Evolutionary conservation across 2,329 filamentous ascomycete species (phyloP).

Genomic region (Scytalidium sp.): DNA sequence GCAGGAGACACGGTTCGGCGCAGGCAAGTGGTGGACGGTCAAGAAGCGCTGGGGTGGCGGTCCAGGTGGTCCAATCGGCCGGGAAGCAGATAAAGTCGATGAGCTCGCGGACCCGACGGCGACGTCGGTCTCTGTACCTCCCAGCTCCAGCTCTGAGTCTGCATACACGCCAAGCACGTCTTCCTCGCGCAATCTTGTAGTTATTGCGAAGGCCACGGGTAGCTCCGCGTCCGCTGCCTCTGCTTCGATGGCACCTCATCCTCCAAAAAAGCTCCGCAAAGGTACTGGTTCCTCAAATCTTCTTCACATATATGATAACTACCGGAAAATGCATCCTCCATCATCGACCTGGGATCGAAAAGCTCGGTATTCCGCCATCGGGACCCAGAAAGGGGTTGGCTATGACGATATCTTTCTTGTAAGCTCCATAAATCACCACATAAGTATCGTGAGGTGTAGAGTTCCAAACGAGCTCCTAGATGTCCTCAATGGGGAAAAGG

Average conservation of each 20-base stretch:
- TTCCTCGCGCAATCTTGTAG: not conserved
- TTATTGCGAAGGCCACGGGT: not conserved
- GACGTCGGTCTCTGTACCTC: not conserved
- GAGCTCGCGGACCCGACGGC: constrained; percentile 1
- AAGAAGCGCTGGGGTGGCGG: constrained; percentile 62
- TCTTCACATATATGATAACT: constrained; percentile 58
- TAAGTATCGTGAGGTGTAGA: constrained; percentile 56
- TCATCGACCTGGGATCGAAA: constrained; percentile 58
- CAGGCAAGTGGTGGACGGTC: constrained; percentile 60
- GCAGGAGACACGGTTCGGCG: constrained; percentile 53
- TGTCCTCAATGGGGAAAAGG: constrained; percentile 45
- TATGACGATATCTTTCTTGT: constrained; percentile 62
- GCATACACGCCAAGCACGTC: not conserved
- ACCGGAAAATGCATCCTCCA: constrained; percentile 59
- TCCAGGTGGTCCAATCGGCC: constrained; percentile 58
- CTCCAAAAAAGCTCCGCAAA: constrained; percentile 10
- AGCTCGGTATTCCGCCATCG: constrained; percentile 55
- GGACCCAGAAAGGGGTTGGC: constrained; percentile 39
- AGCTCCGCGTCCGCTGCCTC: constrained; percentile 6
- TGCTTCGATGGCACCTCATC: constrained; percentile 13
- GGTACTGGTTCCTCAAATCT: constrained; percentile 29
- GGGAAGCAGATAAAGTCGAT: constrained; percentile 41
- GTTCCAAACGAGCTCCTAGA: constrained; percentile 52
- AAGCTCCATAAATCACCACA: constrained; percentile 59
- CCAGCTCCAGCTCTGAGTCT: too few species aligned